Conservation (phyloP, 2,329 filamentous ascomycete genomes). For the Penicillium sclerotiorum region DNA sequence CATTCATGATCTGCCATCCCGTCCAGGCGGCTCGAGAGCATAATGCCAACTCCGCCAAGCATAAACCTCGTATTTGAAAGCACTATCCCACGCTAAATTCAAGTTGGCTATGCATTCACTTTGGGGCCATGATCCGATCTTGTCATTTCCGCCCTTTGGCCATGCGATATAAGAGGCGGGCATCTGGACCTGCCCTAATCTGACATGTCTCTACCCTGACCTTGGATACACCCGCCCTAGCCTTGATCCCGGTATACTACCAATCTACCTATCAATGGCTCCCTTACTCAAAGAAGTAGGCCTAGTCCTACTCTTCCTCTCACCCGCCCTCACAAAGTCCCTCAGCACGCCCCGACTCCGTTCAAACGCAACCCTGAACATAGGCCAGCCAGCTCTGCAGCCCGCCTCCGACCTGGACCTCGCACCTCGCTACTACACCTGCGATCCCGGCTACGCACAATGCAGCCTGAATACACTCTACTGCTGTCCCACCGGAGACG, state of each 20-base stretch:
- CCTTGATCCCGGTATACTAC: too few species aligned
- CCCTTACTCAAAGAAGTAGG: not conserved
- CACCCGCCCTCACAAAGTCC: not conserved
- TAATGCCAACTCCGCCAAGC: constrained; percentile 19
- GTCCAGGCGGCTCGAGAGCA: constrained; percentile 16
- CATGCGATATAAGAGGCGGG: too few species aligned
- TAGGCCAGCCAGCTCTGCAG: too few species aligned
- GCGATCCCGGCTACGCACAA: constrained; percentile 9
- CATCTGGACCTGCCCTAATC: too few species aligned
- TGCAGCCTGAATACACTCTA: constrained; percentile 14
- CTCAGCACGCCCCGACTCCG: constrained; percentile 10
- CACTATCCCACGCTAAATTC: not conserved
- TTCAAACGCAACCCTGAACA: constrained; percentile 10
- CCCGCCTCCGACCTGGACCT: constrained; percentile 29
- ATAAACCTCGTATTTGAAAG: constrained; percentile 20
- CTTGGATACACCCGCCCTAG: too few species aligned
- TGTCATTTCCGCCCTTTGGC: not conserved
- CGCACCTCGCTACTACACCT: not conserved
- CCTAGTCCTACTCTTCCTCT: constrained; percentile 4
- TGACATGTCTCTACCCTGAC: too few species aligned
- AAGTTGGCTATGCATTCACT: not conserved
- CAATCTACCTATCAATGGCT: constrained; percentile 1
- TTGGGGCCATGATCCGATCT: not conserved
- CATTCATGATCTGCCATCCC: too few species aligned
- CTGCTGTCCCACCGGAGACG: constrained; percentile 13